Conservation (phyloP, 331 rosid species). For the Ulmus americana region DNA sequence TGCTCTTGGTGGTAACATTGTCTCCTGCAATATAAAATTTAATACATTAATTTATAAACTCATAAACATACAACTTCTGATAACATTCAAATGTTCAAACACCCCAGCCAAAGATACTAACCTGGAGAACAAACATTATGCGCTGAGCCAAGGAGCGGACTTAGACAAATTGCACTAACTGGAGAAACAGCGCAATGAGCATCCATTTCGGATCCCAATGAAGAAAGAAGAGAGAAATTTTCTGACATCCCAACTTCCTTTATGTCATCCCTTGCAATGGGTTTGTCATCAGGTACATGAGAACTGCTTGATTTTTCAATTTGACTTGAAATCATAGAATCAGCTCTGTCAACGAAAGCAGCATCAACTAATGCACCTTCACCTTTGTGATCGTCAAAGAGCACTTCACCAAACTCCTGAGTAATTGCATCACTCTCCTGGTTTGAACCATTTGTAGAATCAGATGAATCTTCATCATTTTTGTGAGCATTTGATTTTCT, state of each 20-base stretch:
- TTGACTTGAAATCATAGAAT: not conserved
- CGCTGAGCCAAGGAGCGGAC: no score
- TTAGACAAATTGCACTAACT: no score
- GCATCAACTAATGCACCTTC: not conserved
- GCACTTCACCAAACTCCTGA: not conserved
- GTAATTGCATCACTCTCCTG: conserved; percentile 5
- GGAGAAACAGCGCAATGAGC: no score
- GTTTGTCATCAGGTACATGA: not conserved
- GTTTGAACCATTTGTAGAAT: not conserved
- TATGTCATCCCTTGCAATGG: not conserved
- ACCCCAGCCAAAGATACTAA: not conserved
- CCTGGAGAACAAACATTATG: no score
- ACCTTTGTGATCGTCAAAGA: conserved; percentile 8
- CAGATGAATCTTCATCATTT: not conserved
- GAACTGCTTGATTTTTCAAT: not conserved
- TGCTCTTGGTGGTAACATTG: not conserved
- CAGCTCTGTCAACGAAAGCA: not conserved
- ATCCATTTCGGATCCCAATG: no score
- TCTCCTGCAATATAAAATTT: not conserved
- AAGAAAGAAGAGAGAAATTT: not conserved
- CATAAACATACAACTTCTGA: not conserved
- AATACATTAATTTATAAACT: not conserved
- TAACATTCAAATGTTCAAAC: not conserved
- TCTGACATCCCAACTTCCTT: not conserved
- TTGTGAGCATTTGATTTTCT: no score